Evolutionary conservation across 306 rosid genomes (phyloP).

Genomic region (Neltuma alba): DNA sequence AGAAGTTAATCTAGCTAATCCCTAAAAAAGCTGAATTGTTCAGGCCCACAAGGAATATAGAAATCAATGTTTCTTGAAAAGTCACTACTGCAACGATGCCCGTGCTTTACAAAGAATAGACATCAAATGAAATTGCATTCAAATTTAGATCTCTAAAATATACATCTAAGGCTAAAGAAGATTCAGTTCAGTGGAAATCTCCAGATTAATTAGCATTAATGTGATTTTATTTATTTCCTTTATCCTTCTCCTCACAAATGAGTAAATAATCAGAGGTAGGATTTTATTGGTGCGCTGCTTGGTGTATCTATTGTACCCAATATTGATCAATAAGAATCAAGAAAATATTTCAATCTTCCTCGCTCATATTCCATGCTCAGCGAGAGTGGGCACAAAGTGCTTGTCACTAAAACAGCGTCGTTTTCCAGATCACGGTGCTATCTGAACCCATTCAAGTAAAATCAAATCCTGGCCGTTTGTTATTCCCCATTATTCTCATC

Average conservation of each 20-base stretch:
- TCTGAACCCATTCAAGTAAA: background rate
- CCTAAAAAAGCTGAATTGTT: background rate
- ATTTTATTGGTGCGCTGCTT: too few species aligned
- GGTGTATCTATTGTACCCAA: too few species aligned
- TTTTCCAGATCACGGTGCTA: background rate
- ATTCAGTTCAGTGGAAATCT: too few species aligned
- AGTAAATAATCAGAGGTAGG: too few species aligned
- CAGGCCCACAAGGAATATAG: background rate
- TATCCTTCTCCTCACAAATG: too few species aligned
- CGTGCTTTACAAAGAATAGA: slow-evolving; percentile 1
- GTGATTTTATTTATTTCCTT: too few species aligned
- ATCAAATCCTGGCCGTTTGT: background rate
- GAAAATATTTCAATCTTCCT: too few species aligned
- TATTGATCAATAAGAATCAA: too few species aligned
- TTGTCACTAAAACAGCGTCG: background rate
- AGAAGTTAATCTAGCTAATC: slow-evolving; percentile 23
- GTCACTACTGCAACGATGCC: background rate
- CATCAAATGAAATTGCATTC: slow-evolving; percentile 15
- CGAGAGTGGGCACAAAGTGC: background rate
- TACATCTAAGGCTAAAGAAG: too few species aligned
- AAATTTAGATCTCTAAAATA: slow-evolving; percentile 3
- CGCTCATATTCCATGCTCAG: background rate
- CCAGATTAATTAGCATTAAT: too few species aligned
- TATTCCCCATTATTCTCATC: background rate
- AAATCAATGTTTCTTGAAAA: slow-evolving; percentile 12